These are phyloP conservation scores for Thalassiosira profunda DNA, from an alignment of 108 stramenopile species.

Conservation along the genomic window DNA sequence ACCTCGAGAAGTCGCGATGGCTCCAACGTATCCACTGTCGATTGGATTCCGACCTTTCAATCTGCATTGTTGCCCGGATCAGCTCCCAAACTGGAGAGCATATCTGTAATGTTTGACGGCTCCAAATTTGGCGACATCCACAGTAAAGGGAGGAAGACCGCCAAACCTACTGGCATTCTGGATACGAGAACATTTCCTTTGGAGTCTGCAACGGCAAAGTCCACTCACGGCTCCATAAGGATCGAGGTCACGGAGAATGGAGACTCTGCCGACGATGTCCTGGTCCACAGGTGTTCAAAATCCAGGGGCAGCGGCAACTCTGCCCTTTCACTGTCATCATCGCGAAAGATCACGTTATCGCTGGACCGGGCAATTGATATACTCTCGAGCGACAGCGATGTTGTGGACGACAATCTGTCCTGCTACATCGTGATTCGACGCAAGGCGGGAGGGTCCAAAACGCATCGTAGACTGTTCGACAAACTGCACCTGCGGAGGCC, in stretches of 20 bases:
- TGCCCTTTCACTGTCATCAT: background rate
- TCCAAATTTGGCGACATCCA: slow-evolving; percentile 43
- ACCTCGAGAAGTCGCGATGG: slow-evolving; percentile 20
- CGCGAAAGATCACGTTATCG: too few relatives aligned
- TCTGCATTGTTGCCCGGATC: slow-evolving; percentile 26
- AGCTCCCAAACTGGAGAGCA: slow-evolving; percentile 3
- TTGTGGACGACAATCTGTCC: slow-evolving; percentile 29
- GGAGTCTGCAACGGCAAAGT: slow-evolving; percentile 6
- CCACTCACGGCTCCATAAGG: slow-evolving; percentile 3
- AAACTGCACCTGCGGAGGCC: slow-evolving; percentile 50
- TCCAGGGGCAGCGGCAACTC: slow-evolving; percentile 19
- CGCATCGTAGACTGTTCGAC: slow-evolving; percentile 48
- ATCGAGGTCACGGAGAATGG: slow-evolving; percentile 50
- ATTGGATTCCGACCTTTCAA: slow-evolving; percentile 46
- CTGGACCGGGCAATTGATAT: slow-evolving; percentile 24
- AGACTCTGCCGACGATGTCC: slow-evolving; percentile 43
- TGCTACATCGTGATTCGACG: slow-evolving; percentile 47
- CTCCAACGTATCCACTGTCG: slow-evolving; percentile 11
- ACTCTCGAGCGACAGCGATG: slow-evolving; percentile 7
- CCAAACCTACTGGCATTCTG: background rate
- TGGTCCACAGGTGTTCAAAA: too few relatives aligned
- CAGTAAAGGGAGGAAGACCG: background rate
- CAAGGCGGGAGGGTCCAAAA: slow-evolving; percentile 52
- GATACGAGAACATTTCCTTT: slow-evolving; percentile 12
- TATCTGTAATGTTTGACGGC: slow-evolving; percentile 49